Evolutionary conservation across 176 grass and related monocot species (phyloP).

Genomic region (Aegilops sharonensis): DNA sequence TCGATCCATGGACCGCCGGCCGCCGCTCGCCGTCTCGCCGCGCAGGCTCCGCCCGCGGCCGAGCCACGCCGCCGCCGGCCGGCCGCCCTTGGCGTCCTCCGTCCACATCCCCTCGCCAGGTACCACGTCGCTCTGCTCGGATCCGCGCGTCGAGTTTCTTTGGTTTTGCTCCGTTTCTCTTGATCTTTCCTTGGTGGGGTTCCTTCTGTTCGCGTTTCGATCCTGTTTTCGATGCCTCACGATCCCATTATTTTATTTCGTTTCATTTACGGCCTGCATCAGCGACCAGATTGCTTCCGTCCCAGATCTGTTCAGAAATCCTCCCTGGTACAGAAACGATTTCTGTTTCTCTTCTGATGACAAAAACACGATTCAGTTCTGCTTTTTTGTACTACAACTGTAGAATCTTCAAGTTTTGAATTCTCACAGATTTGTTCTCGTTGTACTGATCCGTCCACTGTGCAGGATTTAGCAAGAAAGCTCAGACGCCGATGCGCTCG

Average conservation of each 20-base stretch:
- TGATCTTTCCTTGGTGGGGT: neutral
- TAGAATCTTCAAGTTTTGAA: neutral
- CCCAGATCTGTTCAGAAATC: neutral
- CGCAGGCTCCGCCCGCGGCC: conserved; percentile 76
- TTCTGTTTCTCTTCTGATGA: neutral
- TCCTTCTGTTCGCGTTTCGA: neutral
- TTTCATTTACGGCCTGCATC: neutral
- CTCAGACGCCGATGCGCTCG: conserved; percentile 28
- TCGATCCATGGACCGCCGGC: conserved; percentile 55
- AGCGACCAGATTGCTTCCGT: neutral
- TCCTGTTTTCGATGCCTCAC: neutral
- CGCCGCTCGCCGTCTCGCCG: conserved; percentile 64
- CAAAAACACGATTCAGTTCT: neutral
- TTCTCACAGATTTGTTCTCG: neutral
- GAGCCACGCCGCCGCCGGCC: conserved; percentile 12
- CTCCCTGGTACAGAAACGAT: neutral
- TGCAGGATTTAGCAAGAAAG: conserved; percentile 54
- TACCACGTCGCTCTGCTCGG: neutral
- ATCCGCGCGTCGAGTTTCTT: neutral
- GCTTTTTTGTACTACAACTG: neutral
- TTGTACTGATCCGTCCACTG: neutral
- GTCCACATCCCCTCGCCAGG: conserved; percentile 39
- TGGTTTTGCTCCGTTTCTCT: neutral
- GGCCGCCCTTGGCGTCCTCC: conserved; percentile 21
- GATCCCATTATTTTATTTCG: neutral